Evolutionary conservation across 1,284 basidiomycete species (phyloP), one percentile per base, ranked within the genome.

Genomic region (Cryptococcus sp.): DNA sequence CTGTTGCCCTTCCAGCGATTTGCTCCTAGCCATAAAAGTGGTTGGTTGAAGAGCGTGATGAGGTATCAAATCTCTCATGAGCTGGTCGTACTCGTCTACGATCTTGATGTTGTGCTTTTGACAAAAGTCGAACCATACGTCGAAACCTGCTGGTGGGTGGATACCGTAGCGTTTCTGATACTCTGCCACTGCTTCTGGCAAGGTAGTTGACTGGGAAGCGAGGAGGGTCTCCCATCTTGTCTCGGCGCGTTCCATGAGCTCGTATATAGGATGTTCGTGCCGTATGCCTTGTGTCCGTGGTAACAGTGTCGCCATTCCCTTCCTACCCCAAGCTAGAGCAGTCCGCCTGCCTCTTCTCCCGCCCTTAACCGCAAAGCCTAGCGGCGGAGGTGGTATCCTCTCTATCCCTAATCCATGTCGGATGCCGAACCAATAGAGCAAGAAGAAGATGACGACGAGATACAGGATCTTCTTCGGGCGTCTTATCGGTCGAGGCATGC

Each of bases 41-140:
- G 61, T 63, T 1, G 78, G 76, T n/a, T 59, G 48, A 5, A 79
- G 66, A 0, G 78, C 75, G 52, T 76, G 73, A 65, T 78, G 76
- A 1, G 75, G 71, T 35, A 78, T 50, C 0, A 78, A 27, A 59
- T 77, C 76, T 48, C 68, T 66, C 73, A 77, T 76, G 61, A 77
- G 70, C 49, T 73, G 70, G 60, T 79, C 76, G 62, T 74, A 79
- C 54, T 77, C 92, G 77, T 97, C 93, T 6, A 91, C 82, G 77
- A 97, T 85, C 68, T 86, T 85, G 61, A 92, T 87, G 20, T 84
- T 80, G 69, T 89, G 83, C 50, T 85, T 80, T 74, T 83, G 78
- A 35, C 87, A 87, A 76, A 92, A 96, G 50, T 79, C 69, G 57
- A 73, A 82, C 78, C 78, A 79, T 10, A 57, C 57, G 57, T 80